Base-by-base conservation (phyloP, 345 rosid genomes). In the Eutrema japonicum region DNA sequence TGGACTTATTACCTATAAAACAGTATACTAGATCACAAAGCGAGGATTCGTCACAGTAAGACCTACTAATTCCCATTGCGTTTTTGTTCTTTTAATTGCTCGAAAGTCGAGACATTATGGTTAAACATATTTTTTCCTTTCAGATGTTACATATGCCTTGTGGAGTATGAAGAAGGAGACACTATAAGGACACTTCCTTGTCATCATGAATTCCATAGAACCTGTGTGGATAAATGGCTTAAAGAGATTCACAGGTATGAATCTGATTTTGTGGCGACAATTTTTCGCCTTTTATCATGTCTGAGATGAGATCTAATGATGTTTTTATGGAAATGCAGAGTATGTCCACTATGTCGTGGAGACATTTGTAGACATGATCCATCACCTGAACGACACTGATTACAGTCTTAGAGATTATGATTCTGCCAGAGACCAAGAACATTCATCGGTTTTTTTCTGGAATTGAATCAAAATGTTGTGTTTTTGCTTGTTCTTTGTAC, bases 81-180 rank as follows among this genome's bases (percentile, higher is more conserved):
- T 42, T 42, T 42, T 41, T 10, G 40, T 54, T 54, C 41, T 33
- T n/a, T 56, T 35, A 14, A 18, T 56, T 56, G 3, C 61, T n/a
- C 14, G 8, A 7, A 33, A 33, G 26, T 33, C 3, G 11, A 55
- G 27, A 14, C 41, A n/a, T 33, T 33, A 33, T 55, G 27, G 61
- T 56, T 33, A 55, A 6, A 35, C 10, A 4, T 18, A 14, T 14
- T n/a, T 56, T 56, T 56, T 45, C 48, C 12, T 38, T 43, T 69
- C 85, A 92, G 99, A 82, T 92, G 99, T 67, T 95, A 90, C 68
- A 95, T 95, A 80, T 95, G 99, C 85, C 96, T 95, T 57, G 88
- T 90, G 77, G 99, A 95, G 81, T 95, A 92, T 14, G 98, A 92
- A 78, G 97, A 95, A 72, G 98, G 92, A 61, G 97, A 95, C 81